Percentiles rank a stretch among this genome's conserved stretches.
Conservation (phyloP, 2,329 filamentous ascomycete genomes). For the Furcasterigmium furcatum region DNA sequence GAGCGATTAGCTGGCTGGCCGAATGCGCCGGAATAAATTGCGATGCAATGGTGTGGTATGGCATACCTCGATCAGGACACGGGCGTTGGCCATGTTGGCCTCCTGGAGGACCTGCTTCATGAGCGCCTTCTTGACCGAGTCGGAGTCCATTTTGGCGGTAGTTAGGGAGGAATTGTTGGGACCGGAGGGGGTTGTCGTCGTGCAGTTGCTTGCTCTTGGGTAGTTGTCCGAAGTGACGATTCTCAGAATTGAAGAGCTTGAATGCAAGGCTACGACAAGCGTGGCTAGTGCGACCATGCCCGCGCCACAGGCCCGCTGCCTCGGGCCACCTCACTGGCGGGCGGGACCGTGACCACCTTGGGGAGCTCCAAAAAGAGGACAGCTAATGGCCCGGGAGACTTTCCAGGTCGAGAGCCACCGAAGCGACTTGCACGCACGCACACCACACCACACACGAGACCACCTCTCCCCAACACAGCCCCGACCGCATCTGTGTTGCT, state of each 20-base stretch:
- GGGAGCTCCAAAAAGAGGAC: slow-evolving; percentile 16
- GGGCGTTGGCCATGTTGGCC: slow-evolving; percentile 65
- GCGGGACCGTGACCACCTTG: slow-evolving; percentile 8
- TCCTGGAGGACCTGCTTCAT: slow-evolving; percentile 64
- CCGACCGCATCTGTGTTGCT: slow-evolving; percentile 13
- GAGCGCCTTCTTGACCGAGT: slow-evolving; percentile 56
- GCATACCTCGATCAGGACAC: slow-evolving; percentile 67
- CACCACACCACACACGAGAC: slow-evolving; percentile 9
- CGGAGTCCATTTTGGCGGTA: slow-evolving; percentile 51
- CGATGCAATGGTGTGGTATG: too few species aligned
- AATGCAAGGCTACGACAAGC: not conserved
- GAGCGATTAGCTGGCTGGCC: not conserved
- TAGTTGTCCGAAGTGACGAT: not conserved
- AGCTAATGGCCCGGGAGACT: slow-evolving; percentile 17
- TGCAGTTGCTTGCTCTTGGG: not conserved
- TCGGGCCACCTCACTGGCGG: not conserved
- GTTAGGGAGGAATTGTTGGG: slow-evolving; percentile 12
- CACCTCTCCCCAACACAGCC: slow-evolving; percentile 11
- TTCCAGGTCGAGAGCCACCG: not conserved
- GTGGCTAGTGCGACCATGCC: not conserved
- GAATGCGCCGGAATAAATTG: not conserved
- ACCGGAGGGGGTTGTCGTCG: not conserved
- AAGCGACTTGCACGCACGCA: not conserved
- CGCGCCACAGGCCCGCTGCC: not conserved
- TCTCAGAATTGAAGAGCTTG: slow-evolving; percentile 3